phyloP scores from a whole-genome alignment of 2,329 filamentous ascomycete genomes.

The Diaporthe sp. region DNA sequence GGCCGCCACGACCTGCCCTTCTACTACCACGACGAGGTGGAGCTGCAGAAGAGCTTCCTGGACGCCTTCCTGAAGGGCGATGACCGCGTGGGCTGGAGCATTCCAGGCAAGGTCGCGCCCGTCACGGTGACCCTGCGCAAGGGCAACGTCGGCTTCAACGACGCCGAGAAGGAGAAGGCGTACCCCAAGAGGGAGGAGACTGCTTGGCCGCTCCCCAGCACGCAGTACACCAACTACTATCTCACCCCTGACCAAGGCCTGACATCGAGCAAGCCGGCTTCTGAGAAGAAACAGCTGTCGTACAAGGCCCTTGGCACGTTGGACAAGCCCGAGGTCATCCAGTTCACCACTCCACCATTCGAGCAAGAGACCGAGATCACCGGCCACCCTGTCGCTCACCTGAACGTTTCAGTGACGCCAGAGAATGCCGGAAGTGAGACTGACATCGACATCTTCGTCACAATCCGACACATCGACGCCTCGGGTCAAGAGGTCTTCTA shows the following conservation, averaged over 20 bases:
- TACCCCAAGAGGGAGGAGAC: slow-evolving; percentile 66
- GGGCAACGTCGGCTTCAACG: slow-evolving; percentile 74
- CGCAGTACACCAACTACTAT: slow-evolving; percentile 70
- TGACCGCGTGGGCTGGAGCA: slow-evolving; percentile 70
- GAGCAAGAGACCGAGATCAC: slow-evolving; percentile 75
- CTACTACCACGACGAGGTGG: slow-evolving; percentile 76
- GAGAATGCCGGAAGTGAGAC: slow-evolving; percentile 53
- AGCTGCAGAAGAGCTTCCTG: slow-evolving; percentile 74
- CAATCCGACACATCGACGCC: slow-evolving; percentile 67
- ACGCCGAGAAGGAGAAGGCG: slow-evolving; percentile 67
- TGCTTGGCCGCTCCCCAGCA: slow-evolving; percentile 75
- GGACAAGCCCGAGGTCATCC: slow-evolving; percentile 62
- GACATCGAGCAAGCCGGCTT: slow-evolving; percentile 43
- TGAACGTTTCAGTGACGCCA: slow-evolving; percentile 72
- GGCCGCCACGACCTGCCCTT: slow-evolving; percentile 79
- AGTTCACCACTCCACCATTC: slow-evolving; percentile 69
- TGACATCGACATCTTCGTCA: slow-evolving; percentile 74
- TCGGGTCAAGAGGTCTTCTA: slow-evolving; percentile 69
- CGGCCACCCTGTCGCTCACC: slow-evolving; percentile 71
- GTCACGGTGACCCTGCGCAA: slow-evolving; percentile 72
- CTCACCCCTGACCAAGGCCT: slow-evolving; percentile 61
- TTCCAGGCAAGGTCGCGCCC: slow-evolving; percentile 66
- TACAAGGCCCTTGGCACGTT: slow-evolving; percentile 71
- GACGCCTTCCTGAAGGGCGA: slow-evolving; percentile 78
- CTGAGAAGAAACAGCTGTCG: slow-evolving; percentile 53